Percentiles rank a stretch among this genome's conserved stretches.
Evolutionary conservation across 495 filamentous ascomycete species (phyloP).

Genomic region (Penicillium bialowiezense): DNA sequence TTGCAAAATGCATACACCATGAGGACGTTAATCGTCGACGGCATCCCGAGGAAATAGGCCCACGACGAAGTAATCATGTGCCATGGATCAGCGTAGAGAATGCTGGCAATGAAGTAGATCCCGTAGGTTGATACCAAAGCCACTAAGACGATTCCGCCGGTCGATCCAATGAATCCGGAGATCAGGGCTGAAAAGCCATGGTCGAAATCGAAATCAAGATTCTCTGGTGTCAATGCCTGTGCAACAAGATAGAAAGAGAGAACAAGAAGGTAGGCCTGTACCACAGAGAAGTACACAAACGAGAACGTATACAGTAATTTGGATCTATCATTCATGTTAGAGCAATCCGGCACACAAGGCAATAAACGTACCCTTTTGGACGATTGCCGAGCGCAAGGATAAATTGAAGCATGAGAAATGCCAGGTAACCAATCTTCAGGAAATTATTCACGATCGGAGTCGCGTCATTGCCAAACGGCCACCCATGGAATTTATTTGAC

Average conservation of each 20-base stretch:
- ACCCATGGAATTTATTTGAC: conserved; percentile 43
- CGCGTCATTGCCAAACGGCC: conserved; percentile 75
- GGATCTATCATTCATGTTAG: conserved; percentile 49
- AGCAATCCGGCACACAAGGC: too few species aligned
- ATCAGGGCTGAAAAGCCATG: conserved; percentile 49
- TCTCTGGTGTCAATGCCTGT: conserved; percentile 61
- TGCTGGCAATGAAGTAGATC: conserved; percentile 90
- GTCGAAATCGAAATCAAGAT: conserved; percentile 49
- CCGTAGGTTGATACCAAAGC: conserved; percentile 91
- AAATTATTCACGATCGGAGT: conserved; percentile 87
- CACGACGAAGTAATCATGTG: conserved; percentile 99
- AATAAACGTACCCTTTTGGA: conserved; percentile 67
- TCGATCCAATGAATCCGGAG: conserved; percentile 69
- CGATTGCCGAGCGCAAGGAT: conserved; percentile 92
- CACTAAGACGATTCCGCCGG: conserved; percentile 73
- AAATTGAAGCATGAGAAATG: conserved; percentile 84
- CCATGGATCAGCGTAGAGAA: conserved; percentile 97
- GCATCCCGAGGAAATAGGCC: conserved; percentile 53
- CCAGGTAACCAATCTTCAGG: conserved; percentile 83
- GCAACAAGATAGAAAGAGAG: conserved; percentile 84
- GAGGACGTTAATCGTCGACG: conserved; percentile 86
- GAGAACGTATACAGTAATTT: conserved; percentile 69
- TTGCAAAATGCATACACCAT: conserved; percentile 99
- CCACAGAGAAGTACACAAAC: conserved; percentile 76
- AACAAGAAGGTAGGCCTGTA: conserved; percentile 84